Evolutionary conservation across 352 stramenopile genomes (phyloP).

Genomic region (Pythium dissotocum): DNA sequence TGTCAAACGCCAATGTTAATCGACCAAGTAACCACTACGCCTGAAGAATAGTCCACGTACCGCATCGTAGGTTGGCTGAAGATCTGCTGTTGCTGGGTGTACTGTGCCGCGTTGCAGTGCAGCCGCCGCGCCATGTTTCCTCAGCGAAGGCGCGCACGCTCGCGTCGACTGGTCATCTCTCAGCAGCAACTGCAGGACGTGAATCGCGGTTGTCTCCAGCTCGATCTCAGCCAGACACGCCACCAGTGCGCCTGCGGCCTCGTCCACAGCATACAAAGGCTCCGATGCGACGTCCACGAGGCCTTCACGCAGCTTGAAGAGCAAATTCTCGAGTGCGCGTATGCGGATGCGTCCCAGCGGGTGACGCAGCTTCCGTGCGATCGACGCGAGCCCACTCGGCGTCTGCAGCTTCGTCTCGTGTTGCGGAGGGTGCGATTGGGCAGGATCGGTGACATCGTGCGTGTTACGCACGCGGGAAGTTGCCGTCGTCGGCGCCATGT

Average conservation of each 20-base stretch:
- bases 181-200: conserved; percentile 52
- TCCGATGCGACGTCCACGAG: conserved; percentile 38
- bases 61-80: conserved; percentile 18
- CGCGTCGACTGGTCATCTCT: conserved; percentile 4
- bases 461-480: background rate
- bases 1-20: background rate
- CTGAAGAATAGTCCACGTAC: conserved; percentile 3
- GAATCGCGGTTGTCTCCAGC: conserved; percentile 52
- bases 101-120: conserved; percentile 19
- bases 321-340: conserved; percentile 54
- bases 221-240: conserved; percentile 37
- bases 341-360: conserved; percentile 58
- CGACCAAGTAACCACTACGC: background rate
- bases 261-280: conserved; percentile 34
- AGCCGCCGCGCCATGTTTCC: conserved; percentile 17
- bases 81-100: conserved; percentile 7
- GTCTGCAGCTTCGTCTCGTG: background rate
- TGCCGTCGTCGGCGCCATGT: conserved; percentile 9
- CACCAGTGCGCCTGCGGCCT: conserved; percentile 41
- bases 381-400: conserved; percentile 28
- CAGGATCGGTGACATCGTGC: background rate
- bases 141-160: conserved; percentile 3
- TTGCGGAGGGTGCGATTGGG: background rate
- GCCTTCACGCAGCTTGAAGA: conserved; percentile 67
- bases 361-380: conserved; percentile 65